These are phyloP conservation scores for Leonotis leonurus DNA, from an alignment of 257 asterid species.

Conservation along the genomic window DNA sequence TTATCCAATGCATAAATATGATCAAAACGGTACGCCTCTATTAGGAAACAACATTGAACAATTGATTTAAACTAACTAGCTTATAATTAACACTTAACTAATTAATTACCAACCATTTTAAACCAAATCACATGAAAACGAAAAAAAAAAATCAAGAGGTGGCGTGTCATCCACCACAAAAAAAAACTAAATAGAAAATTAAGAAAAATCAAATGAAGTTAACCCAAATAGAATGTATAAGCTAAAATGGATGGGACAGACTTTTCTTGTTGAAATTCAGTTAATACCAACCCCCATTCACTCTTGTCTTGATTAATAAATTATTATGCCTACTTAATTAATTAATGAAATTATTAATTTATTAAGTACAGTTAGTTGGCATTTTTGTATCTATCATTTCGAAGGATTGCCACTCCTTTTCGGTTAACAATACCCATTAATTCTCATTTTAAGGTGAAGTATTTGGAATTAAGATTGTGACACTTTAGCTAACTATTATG, in stretches of 20 bases:
- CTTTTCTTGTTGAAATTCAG: conserved; percentile 44
- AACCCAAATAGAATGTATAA: conserved; percentile 36
- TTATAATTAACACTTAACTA: conserved; percentile 9
- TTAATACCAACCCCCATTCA: conserved; percentile 42
- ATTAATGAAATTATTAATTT: neutral
- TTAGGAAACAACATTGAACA: neutral
- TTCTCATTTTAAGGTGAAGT: conserved; percentile 41
- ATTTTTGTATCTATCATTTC: conserved; percentile 35
- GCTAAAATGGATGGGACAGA: conserved; percentile 11
- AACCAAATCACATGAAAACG: conserved; percentile 10
- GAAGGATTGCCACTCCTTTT: conserved; percentile 46
- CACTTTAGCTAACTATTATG: conserved; percentile 40
- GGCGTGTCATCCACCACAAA: conserved; percentile 33
- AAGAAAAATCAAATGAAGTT: conserved; percentile 32
- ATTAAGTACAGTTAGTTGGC: conserved; percentile 55
- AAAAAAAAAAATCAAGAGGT: too few species aligned
- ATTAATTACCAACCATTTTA: conserved; percentile 12
- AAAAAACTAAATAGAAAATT: conserved; percentile 7
- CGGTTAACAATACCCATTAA: conserved; percentile 27
- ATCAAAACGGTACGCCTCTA: neutral
- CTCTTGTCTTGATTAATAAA: neutral
- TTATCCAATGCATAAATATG: neutral
- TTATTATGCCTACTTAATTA: conserved; percentile 14
- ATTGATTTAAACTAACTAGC: neutral
- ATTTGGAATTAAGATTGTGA: conserved; percentile 39